Conservation (phyloP, 164 flowering plant species). For the Dillenia turbinata region DNA sequence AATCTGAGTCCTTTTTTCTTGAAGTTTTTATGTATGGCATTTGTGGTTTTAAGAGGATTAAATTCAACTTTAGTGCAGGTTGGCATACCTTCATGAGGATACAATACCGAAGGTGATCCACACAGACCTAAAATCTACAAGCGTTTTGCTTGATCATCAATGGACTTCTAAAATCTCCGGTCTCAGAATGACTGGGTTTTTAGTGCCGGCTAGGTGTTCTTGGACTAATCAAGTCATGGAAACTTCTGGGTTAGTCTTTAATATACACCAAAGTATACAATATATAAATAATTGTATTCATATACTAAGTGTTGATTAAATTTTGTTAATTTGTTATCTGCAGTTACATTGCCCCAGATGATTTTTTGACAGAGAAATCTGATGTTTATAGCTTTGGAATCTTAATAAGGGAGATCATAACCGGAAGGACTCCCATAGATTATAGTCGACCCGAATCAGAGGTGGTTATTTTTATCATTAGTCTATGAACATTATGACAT, state of each 20-base stretch:
- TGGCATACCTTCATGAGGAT: constrained; percentile 59
- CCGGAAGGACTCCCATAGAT: constrained; percentile 32
- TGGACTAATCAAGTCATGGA: constrained; percentile 7
- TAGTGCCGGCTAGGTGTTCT: constrained; percentile 15
- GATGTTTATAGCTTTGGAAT: constrained; percentile 53
- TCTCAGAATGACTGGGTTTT: constrained; percentile 30
- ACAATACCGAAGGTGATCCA: constrained; percentile 37
- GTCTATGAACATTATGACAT: too few relatives aligned
- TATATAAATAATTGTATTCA: background rate
- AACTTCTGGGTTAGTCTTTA: constrained; percentile 26
- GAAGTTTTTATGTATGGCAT: background rate
- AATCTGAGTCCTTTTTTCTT: background rate
- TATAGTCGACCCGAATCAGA: constrained; percentile 15
- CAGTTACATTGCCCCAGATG: constrained; percentile 22
- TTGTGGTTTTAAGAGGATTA: background rate
- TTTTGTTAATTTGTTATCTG: background rate
- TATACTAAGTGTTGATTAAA: background rate
- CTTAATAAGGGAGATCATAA: constrained; percentile 39
- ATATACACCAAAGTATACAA: too few relatives aligned
- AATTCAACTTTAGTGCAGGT: constrained; percentile 20
- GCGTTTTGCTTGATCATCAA: constrained; percentile 42
- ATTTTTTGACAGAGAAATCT: constrained; percentile 8
- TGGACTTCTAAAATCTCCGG: constrained; percentile 52
- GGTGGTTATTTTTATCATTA: constrained; percentile 3
- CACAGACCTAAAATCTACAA: constrained; percentile 37